These are phyloP conservation scores for Microdochium nivale DNA, from an alignment of 2,329 filamentous ascomycete species.

Conservation along the genomic window DNA sequence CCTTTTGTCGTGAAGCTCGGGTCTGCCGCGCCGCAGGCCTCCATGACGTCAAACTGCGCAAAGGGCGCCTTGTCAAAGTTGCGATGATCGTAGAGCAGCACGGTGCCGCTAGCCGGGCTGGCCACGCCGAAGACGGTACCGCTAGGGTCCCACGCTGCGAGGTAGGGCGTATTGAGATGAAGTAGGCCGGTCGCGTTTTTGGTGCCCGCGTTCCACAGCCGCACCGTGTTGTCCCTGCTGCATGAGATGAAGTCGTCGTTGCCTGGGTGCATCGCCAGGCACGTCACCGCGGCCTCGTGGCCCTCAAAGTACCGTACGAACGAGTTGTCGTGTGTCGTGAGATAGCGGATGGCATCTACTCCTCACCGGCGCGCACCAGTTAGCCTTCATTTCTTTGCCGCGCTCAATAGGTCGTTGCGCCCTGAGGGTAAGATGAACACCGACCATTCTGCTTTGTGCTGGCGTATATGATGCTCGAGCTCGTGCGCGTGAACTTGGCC, in stretches of 20 bases:
- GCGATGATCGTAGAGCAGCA: constrained; percentile 86
- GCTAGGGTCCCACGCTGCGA: constrained; percentile 86
- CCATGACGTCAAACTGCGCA: constrained; percentile 70
- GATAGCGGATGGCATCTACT: constrained; percentile 72
- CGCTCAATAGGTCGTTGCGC: too few species aligned
- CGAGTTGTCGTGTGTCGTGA: constrained; percentile 88
- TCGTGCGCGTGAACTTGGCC: constrained; percentile 88
- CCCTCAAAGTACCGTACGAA: constrained; percentile 96
- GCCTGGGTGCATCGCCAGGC: constrained; percentile 73
- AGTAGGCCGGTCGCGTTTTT: constrained; percentile 74
- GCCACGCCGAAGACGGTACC: constrained; percentile 87
- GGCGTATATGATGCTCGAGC: constrained; percentile 86
- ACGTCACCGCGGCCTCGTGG: constrained; percentile 78
- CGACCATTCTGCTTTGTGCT: constrained; percentile 88
- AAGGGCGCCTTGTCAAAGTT: constrained; percentile 93
- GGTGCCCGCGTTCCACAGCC: constrained; percentile 80
- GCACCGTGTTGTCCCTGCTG: constrained; percentile 81
- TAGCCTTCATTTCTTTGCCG: constrained; percentile 50
- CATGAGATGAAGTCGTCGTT: constrained; percentile 89
- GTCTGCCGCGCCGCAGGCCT: constrained; percentile 38
- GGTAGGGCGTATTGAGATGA: constrained; percentile 69
- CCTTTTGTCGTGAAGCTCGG: constrained; percentile 53
- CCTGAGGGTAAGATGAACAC: background rate
- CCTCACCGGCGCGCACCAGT: constrained; percentile 34
- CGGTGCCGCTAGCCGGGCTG: constrained; percentile 66